Evolutionary conservation across 2,329 filamentous ascomycete genomes (phyloP).

Genomic region (Verticillium nubilum): DNA sequence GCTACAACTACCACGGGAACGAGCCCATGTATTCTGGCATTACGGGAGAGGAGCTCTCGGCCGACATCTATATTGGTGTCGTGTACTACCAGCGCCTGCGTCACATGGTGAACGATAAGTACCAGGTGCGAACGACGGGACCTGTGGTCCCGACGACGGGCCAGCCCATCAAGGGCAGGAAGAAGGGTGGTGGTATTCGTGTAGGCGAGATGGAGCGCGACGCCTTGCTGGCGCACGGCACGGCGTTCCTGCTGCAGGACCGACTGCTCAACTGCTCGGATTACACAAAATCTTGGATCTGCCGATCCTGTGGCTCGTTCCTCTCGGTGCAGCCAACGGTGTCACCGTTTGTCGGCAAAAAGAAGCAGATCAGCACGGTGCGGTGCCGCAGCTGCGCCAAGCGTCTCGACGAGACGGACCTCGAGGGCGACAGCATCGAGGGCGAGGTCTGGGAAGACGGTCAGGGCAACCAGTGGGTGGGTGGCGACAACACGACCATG

Average conservation of each 20-base stretch:
- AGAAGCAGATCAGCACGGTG: conserved; percentile 62
- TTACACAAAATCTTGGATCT: conserved; percentile 85
- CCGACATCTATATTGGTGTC: conserved; percentile 93
- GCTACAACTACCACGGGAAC: conserved; percentile 97
- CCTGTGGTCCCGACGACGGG: conserved; percentile 86
- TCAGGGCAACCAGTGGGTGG: conserved; percentile 74
- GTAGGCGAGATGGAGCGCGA: conserved; percentile 99
- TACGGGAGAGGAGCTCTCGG: conserved; percentile 87
- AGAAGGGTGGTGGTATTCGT: conserved; percentile 95
- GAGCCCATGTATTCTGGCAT: conserved; percentile 98
- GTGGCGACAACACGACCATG: conserved; percentile 84
- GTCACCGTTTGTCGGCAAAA: conserved; percentile 58
- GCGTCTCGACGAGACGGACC: conserved; percentile 51
- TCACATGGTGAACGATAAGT: conserved; percentile 99
- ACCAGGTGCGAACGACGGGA: conserved; percentile 93
- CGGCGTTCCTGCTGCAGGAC: conserved; percentile 91
- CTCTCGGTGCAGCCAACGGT: conserved; percentile 79
- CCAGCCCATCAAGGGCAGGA: conserved; percentile 94
- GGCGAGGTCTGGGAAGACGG: conserved; percentile 92
- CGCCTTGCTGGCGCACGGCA: conserved; percentile 88
- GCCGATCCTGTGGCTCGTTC: conserved; percentile 84
- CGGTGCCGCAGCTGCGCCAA: conserved; percentile 75
- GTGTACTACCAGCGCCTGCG: conserved; percentile 97
- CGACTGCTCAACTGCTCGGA: conserved; percentile 96
- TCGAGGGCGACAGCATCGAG: conserved; percentile 50